These are phyloP conservation scores for Xylaria palmicola DNA, from an alignment of 495 filamentous ascomycete species.

Conservation along the genomic window DNA sequence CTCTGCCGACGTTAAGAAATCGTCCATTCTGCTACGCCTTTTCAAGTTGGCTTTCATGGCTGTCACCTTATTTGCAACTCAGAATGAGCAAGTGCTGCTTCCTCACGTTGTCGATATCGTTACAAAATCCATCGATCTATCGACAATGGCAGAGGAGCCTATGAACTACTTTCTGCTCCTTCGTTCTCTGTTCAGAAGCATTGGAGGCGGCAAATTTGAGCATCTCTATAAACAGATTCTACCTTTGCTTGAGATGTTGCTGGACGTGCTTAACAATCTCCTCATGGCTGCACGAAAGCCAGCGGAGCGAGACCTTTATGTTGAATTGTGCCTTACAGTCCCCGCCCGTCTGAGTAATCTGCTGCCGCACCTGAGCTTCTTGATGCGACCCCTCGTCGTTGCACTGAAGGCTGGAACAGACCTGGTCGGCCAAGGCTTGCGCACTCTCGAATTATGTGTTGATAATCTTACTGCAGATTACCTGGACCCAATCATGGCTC, in stretches of 20 bases:
- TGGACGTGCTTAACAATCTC: slow-evolving; percentile 95
- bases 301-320: slow-evolving; percentile 89
- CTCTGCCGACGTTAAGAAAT: slow-evolving; percentile 82
- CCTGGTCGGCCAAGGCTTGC: slow-evolving; percentile 87
- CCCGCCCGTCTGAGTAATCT: slow-evolving; percentile 93
- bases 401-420: slow-evolving; percentile 89
- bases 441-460: slow-evolving; percentile 94
- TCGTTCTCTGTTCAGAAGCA: slow-evolving; percentile 89
- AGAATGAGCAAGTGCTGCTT: slow-evolving; percentile 93
- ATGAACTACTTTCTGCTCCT: slow-evolving; percentile 98
- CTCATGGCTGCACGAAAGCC: slow-evolving; percentile 85
- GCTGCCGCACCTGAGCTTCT: slow-evolving; percentile 91
- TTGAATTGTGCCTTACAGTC: slow-evolving; percentile 94
- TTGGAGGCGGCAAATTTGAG: slow-evolving; percentile 96
- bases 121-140: slow-evolving; percentile 92
- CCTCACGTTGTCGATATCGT: slow-evolving; percentile 96
- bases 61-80: slow-evolving; percentile 87
- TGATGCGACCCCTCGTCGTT: slow-evolving; percentile 96
- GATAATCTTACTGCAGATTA: slow-evolving; percentile 98
- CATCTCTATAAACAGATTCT: slow-evolving; percentile 97
- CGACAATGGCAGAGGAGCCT: slow-evolving; percentile 91
- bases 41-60: slow-evolving; percentile 99
- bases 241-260: slow-evolving; percentile 91
- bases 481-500: slow-evolving; percentile 97
- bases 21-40: slow-evolving; percentile 85